These are phyloP conservation scores for Globisporangium camurandrum DNA, from an alignment of 352 stramenopile species.

Conservation along the genomic window DNA sequence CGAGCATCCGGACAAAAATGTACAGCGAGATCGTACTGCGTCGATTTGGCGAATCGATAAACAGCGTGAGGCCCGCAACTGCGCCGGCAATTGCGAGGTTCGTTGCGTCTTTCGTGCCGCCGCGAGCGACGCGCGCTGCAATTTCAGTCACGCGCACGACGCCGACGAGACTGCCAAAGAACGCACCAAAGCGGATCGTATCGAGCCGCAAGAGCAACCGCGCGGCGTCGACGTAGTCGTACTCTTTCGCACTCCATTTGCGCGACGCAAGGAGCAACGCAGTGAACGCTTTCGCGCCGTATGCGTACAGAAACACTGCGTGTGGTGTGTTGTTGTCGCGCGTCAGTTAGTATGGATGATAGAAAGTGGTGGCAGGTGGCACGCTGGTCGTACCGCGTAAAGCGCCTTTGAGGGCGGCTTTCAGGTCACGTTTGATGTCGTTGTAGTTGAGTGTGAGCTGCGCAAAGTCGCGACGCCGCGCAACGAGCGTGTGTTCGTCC, in stretches of 20 bases:
- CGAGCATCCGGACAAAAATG: constrained; percentile 81
- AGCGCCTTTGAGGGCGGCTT: constrained; percentile 37
- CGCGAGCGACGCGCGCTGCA: constrained; percentile 28
- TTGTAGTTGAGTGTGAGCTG: constrained; percentile 23
- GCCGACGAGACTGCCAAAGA: constrained; percentile 69
- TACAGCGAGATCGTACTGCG: constrained; percentile 76
- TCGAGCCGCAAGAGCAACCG: constrained; percentile 56
- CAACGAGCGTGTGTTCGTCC: constrained; percentile 19
- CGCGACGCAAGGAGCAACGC: constrained; percentile 66
- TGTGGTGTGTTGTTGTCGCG: no score
- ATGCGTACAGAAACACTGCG: constrained; percentile 60
- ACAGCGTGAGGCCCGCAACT: constrained; percentile 54
- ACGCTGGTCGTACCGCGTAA: constrained; percentile 14
- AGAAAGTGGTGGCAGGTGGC: neutral
- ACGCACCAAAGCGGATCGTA: constrained; percentile 73
- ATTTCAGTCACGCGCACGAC: constrained; percentile 64
- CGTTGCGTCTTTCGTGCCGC: constrained; percentile 33
- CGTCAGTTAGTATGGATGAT: neutral
- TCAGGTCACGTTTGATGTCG: constrained; percentile 35
- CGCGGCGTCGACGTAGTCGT: constrained; percentile 68
- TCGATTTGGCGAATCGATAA: constrained; percentile 58
- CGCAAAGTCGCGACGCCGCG: constrained; percentile 26
- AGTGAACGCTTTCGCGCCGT: constrained; percentile 79
- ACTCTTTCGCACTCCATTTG: constrained; percentile 71
- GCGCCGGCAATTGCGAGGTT: constrained; percentile 66